Evolutionary conservation across 2,329 filamentous ascomycete species (phyloP), one percentile per base, ranked within the genome.

Genomic region (Pseudogymnoascus sp.): DNA sequence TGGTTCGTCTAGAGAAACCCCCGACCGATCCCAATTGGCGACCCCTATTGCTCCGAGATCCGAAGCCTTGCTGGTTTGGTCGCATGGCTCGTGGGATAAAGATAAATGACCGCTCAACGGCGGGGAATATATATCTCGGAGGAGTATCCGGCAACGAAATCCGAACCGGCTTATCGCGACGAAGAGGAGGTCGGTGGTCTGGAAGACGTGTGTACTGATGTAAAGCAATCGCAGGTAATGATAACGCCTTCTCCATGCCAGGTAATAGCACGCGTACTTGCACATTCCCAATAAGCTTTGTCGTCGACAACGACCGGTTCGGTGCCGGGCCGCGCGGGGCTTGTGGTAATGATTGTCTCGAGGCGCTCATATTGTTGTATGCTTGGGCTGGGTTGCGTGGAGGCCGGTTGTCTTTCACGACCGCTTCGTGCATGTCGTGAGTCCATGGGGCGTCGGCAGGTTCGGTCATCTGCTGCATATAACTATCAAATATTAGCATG

Each of bases 21-120:
- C 84, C 84, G 62, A 89, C 78, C 70, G 79, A 91, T 67, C 80
- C 87, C 75, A 89, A 83, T 14, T 90, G 89, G 63, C 87, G 83
- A 38, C 90, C 86, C 71, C 90, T 88, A 64, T 88, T 89, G 62
- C 89, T 82, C 60, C 82, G 82, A 62, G 84, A 80, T 45, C 80
- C 81, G 67, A 87, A 84, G 30, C 86, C 84, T 77, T 96, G 91
- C 73, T 96, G 92, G 73, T 96, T 97, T 12, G 94, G 94, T 68
- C 94, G 86, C 78, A 97, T 83, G 9, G 93, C 93, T 67, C 94
- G 84, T 11, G 94, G 94, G 64, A 99, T 99, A 76, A 99, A 99
- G 70, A 97, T 96, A 75, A 99, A 99, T 0, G 94, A 97, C 67
- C 94, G 83, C 70, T 97, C 92, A 55, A 84, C 81, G 2, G 92